These are phyloP conservation scores for Entamoeba histolytica DNA, from an alignment of 208 protist genomes.

Conservation along the genomic window DNA sequence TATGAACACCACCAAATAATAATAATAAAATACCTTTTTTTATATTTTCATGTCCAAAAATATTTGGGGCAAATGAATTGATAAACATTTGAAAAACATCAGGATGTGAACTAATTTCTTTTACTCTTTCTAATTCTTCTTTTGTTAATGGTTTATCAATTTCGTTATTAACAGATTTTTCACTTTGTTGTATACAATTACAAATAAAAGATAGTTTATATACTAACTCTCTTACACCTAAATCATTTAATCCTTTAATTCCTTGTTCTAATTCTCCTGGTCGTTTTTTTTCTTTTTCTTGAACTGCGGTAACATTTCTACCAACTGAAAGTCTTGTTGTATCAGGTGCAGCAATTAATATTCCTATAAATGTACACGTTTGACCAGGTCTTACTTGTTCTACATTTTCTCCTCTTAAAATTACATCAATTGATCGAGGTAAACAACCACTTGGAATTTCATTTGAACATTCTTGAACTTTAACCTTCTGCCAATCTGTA, in stretches of 20 bases:
- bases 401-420: conserved; percentile 77
- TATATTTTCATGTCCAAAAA: conserved; percentile 80
- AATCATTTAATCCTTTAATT: conserved; percentile 66
- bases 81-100: conserved; percentile 11
- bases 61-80: conserved; percentile 76
- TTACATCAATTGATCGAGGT: conserved; percentile 78
- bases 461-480: conserved; percentile 74
- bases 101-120: not conserved
- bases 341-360: conserved; percentile 87
- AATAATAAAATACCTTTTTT: conserved; percentile 80
- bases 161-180: not conserved
- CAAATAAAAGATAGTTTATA: conserved; percentile 87
- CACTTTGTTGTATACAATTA: conserved; percentile 50
- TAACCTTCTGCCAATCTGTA: conserved; percentile 89
- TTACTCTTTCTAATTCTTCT: not conserved
- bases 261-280: conserved; percentile 39
- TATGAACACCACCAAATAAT: conserved; percentile 80
- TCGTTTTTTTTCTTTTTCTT: not conserved
- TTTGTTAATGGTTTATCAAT: not conserved
- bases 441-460: conserved; percentile 74
- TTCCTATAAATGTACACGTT: conserved; percentile 54
- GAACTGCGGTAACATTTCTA: not conserved
- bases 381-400: conserved; percentile 93
- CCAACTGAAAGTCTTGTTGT: conserved; percentile 51
- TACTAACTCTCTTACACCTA: conserved; percentile 83